phyloP scores from a whole-genome alignment of 345 rosid species.

The Viola odorata region DNA sequence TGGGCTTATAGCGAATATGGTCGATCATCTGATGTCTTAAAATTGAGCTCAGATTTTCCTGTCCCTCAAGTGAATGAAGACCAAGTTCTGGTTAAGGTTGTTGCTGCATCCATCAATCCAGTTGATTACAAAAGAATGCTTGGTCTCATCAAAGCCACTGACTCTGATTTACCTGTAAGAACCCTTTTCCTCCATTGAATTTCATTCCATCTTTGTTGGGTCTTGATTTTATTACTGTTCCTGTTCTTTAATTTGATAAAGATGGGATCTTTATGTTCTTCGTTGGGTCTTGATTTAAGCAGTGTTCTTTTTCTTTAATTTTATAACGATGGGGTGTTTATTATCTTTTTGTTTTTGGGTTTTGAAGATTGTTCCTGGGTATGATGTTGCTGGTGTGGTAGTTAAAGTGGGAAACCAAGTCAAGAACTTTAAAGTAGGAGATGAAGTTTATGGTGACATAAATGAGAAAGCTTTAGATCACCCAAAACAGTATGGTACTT shows the following conservation, averaged over 20 bases:
- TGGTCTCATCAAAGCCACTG: conserved; percentile 6
- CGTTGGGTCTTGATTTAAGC: neutral
- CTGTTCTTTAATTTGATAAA: neutral
- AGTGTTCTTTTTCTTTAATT: neutral
- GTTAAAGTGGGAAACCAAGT: conserved; percentile 20
- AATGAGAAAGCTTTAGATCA: conserved; percentile 2
- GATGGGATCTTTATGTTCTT: neutral
- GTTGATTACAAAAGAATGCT: conserved; percentile 10
- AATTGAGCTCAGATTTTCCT: conserved; percentile 2
- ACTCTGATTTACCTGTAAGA: conserved; percentile 11
- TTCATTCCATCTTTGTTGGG: neutral
- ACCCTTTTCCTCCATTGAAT: neutral
- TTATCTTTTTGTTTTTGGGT: neutral
- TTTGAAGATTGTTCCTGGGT: conserved; percentile 13
- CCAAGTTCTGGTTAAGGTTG: conserved; percentile 17
- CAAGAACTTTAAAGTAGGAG: conserved; percentile 14
- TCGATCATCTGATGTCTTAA: neutral
- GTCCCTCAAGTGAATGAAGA: conserved; percentile 12
- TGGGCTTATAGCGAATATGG: conserved; percentile 15
- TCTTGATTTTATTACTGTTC: too few relatives aligned
- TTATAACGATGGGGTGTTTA: neutral
- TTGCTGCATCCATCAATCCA: conserved; percentile 15
- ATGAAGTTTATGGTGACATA: conserved; percentile 21
- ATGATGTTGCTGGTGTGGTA: conserved; percentile 20
- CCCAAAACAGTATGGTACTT: conserved; percentile 11